Evolutionary conservation across 2,329 filamentous ascomycete genomes (phyloP), one percentile per base, ranked within the genome.

Genomic region (Pleurostoma richardsiae): DNA sequence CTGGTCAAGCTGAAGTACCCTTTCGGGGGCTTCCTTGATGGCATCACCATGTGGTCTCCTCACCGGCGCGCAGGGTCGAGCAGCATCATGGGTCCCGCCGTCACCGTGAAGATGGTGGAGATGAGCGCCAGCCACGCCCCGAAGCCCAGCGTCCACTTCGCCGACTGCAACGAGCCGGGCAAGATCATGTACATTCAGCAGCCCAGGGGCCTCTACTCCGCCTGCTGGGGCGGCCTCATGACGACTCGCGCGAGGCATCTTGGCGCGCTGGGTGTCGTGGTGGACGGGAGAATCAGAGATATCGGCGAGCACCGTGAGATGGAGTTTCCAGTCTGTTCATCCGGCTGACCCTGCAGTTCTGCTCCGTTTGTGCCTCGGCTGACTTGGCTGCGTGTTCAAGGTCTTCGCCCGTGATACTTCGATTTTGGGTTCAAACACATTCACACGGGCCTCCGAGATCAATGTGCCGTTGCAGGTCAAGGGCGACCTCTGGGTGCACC

Each of bases 151-250:
- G 39, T 33, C 40, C 51, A 55, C 11, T 53, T 55, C 19, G 52
- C 46, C 5, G 52, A 54, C 42, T 47, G 43, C 42, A 53, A 54
- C 42, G 42, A 53, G 33, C 6, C 40, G 6, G 45, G 45, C 3
- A 30, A 28, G 7, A 47, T 54, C 39, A 53, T 54, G 51, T 54
- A 52, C 33, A 46, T 54, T 4, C 49, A 51, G 42, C 52, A 54
- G 43, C 52, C 52, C 10, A 50, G 52, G 36, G 49, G 49, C 3
- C 39, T 53, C 4, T 40, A 42, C n/a, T 52, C 49, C 10, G 52
- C 52, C 2, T 54, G 52, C 40, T 54, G 48, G 48, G 52, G 54
- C 4, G 47, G 54, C 4, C 48, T 56, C 10, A 56, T 56, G 54
- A 53, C 54, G 2, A 53, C 49, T 2, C 36, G 54, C n/a, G 54